Percentiles rank a stretch among this genome's conserved stretches.
phyloP scores from a whole-genome alignment of 2,329 filamentous ascomycete genomes.

The Diaporthe capsici region DNA sequence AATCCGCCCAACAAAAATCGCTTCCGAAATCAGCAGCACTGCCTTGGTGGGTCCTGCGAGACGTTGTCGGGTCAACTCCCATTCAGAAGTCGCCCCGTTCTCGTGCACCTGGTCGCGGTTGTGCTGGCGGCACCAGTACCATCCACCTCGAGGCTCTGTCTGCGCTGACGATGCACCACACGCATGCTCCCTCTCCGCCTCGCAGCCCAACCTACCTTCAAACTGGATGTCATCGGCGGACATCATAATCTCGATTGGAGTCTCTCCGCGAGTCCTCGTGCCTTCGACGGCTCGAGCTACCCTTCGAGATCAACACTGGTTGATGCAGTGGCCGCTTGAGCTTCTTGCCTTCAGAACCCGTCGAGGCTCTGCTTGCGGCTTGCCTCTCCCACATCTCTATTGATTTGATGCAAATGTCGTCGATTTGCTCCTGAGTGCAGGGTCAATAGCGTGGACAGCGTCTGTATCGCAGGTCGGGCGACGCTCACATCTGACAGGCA shows the following conservation, averaged over 20 bases:
- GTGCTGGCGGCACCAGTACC: conserved; percentile 38
- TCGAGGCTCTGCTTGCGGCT: conserved; percentile 62
- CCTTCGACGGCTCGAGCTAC: conserved; percentile 52
- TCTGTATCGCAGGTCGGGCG: conserved; percentile 8
- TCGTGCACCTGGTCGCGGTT: conserved; percentile 3
- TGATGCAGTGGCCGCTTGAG: conserved; percentile 71
- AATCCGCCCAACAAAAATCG: conserved; percentile 34
- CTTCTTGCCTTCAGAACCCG: conserved; percentile 59
- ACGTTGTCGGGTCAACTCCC: not conserved
- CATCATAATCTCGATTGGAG: conserved; percentile 47
- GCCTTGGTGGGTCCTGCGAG: conserved; percentile 5
- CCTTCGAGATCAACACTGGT: conserved; percentile 65
- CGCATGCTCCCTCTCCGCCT: not conserved
- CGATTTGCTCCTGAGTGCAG: conserved; percentile 69
- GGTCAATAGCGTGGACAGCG: conserved; percentile 44
- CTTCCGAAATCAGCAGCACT: conserved; percentile 40
- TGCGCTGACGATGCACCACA: not conserved
- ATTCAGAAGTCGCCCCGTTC: conserved; percentile 19
- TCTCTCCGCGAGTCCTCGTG: conserved; percentile 52
- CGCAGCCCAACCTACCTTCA: not conserved
- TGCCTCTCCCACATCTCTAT: conserved; percentile 71
- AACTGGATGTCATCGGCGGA: conserved; percentile 47
- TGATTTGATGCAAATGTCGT: conserved; percentile 73
- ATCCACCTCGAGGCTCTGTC: conserved; percentile 39
- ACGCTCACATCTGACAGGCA: conserved; percentile 71